Base-by-base conservation (phyloP, 2,329 filamentous ascomycete species). In the Fusarium sterilihyphosum region DNA sequence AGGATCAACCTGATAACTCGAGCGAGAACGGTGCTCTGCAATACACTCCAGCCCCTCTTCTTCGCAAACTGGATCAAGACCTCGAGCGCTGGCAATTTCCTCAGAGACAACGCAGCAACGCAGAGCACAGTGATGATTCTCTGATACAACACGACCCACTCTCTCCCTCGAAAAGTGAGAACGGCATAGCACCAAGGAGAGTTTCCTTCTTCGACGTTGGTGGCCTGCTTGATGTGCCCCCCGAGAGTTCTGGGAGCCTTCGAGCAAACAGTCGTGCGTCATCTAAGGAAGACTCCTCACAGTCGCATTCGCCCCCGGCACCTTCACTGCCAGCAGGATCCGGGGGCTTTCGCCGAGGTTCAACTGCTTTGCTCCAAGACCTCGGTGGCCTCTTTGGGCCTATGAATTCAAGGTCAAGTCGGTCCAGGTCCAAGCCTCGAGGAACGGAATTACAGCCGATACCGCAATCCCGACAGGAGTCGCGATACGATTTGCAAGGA, bases 191-290 rank as follows among this genome's bases (percentile, higher is more conserved):
- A 18, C 79, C 74, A 16, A 79, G 78, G 47, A 78, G 88, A 53
- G 90, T 96, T 9, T 94, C 93, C 0, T 96, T 98, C 81, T 95
- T 96, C 77, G 95, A 98, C 75, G 92, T 95, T 3, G 94, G 94
- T 29, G 94, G 93, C 1, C 84, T 97, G 0, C 84, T 97, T 1
- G 90, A 92, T 10, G 86, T 86, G 24, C 73, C 83, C 4, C 73
- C 75, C 12, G 78, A 78, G 57, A 79, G 80, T 70, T 81, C 77
- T 58, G 77, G 78, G 33, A 82, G 80, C 53, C 77, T 82, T 54
- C 80, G 83, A 46, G 82, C 83, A 17, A 83, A 84, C 37, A 88
- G 86, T 71, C 81, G 80, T 64, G 81, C 82, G 29, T 87, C 86
- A 10, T 81, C 81, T 8, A 84, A 82, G 52, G 72, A 82, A 37